Evolutionary conservation across 202 grass and related monocot species (phyloP), one percentile per base, ranked within the genome.

Genomic region (Bolboschoenoplectus hybrid): DNA sequence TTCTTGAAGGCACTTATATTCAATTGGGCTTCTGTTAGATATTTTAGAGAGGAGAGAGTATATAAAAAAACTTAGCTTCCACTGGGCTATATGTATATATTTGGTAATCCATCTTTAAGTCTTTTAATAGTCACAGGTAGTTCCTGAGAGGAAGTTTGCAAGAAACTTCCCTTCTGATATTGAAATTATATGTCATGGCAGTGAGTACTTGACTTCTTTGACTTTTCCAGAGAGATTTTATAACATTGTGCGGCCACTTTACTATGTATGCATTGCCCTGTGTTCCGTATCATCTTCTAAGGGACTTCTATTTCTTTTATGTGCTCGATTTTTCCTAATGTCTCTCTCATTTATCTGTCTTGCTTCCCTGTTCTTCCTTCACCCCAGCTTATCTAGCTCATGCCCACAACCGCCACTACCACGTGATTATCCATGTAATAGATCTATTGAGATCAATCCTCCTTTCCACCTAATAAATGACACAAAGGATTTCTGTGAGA

Each of bases 361-460:
- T 79, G 51, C 32, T 58, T 82, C 46, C 45, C 20, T 82, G 7
- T 82, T 82, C 80, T 38, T 82, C 46, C 12, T 82, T 47, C n/a
- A 26, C 61, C 40, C 39, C 41, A 6, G 61, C 12, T 38, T 82
- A 14, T 51, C 57, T 50, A 46, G 10, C 61, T 67, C 19, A 9
- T 82, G 58, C 43, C 19, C 2, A 1, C 36, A 1, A 0, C 12
- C 4, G 0, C 51, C 2, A 40, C 14, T 0, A 14, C 9, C 19
- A 2, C 9, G 13, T 82, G 16, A 43, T 34, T 0, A 47, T 47
- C 80, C 80, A 47, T 82, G 80, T 51, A 67, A 82, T 49, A 51
- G 5, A 16, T 84, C 81, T 32, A 84, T 84, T 84, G n/a, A 84
- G 50, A 84, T 84, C 6, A 67, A 11, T 3, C 11, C 47, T 84